Evolutionary conservation across 2,329 filamentous ascomycete genomes (phyloP).

Genomic region (Fusarium newnesense): DNA sequence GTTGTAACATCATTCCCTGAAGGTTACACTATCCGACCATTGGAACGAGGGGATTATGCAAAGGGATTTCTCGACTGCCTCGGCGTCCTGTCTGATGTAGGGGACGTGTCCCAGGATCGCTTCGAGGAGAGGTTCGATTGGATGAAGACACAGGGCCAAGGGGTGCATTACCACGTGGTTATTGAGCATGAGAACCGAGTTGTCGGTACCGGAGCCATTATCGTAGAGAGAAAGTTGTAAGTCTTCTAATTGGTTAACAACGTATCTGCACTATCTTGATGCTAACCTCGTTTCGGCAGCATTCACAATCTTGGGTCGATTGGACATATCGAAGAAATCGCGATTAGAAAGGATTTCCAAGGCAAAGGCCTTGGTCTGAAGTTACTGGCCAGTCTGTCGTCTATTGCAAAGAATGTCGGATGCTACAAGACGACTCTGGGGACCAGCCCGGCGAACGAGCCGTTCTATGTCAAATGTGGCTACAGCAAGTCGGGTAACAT

Average conservation of each 20-base stretch:
- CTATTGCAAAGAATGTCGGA: neutral
- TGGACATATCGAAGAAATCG: neutral
- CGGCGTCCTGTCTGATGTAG: neutral
- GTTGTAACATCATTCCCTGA: neutral
- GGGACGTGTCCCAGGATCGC: neutral
- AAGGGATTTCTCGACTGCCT: neutral
- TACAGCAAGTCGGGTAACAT: neutral
- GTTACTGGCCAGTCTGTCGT: neutral
- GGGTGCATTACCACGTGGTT: neutral
- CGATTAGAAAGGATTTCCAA: neutral
- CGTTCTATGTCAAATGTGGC: neutral
- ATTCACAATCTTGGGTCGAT: neutral
- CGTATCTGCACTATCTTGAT: neutral
- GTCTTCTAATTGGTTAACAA: fast-evolving
- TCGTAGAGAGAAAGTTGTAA: neutral
- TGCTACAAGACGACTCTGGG: neutral
- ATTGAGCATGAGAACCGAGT: neutral
- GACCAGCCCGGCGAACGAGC: neutral
- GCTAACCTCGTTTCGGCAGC: neutral
- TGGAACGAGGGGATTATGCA: neutral
- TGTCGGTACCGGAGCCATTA: neutral
- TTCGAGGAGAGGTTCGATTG: neutral
- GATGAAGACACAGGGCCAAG: neutral
- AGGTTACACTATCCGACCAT: neutral
- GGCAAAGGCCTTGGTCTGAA: neutral